These are phyloP conservation scores for Eurotiales sp. DNA, from an alignment of 2,329 filamentous ascomycete genomes.

Conservation along the genomic window DNA sequence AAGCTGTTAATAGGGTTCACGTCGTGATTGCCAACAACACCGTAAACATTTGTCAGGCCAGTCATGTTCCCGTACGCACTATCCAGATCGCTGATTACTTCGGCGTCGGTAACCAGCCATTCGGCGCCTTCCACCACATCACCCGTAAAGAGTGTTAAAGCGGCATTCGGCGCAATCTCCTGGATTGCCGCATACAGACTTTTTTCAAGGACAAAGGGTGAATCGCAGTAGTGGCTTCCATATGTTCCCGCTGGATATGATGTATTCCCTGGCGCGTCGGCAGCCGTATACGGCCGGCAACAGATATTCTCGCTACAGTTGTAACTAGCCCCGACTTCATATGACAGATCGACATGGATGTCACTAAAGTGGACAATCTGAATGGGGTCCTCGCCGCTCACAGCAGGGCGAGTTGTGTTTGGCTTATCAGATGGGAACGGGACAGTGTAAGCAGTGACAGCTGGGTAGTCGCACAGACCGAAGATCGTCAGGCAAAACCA, in stretches of 20 bases:
- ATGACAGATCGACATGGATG: slow-evolving; percentile 56
- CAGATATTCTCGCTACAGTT: slow-evolving; percentile 59
- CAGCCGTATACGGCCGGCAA: slow-evolving; percentile 51
- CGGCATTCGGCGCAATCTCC: slow-evolving; percentile 38
- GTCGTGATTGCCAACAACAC: slow-evolving; percentile 57
- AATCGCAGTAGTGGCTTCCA: slow-evolving; percentile 53
- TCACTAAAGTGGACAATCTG: slow-evolving; percentile 59
- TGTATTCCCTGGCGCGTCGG: slow-evolving; percentile 47
- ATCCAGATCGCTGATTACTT: slow-evolving; percentile 36
- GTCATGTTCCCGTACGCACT: slow-evolving; percentile 49
- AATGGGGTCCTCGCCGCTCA: slow-evolving; percentile 47
- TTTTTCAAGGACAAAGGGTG: slow-evolving; percentile 48
- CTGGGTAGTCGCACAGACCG: slow-evolving; percentile 52
- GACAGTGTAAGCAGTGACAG: slow-evolving; percentile 42
- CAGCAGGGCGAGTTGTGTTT: slow-evolving; percentile 35
- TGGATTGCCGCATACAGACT: slow-evolving; percentile 49
- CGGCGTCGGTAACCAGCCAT: slow-evolving; percentile 33
- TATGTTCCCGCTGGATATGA: slow-evolving; percentile 49
- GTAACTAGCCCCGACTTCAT: slow-evolving; percentile 51
- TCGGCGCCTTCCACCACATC: slow-evolving; percentile 53
- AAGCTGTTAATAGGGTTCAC: slow-evolving; percentile 50
- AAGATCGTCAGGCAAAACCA: slow-evolving; percentile 53
- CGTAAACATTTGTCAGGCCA: slow-evolving; percentile 45
- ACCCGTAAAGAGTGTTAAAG: slow-evolving; percentile 57
- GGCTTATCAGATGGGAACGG: slow-evolving; percentile 44